phyloP scores from a whole-genome alignment of 2,329 filamentous ascomycete genomes.

The Penicillium sclerotiorum region DNA sequence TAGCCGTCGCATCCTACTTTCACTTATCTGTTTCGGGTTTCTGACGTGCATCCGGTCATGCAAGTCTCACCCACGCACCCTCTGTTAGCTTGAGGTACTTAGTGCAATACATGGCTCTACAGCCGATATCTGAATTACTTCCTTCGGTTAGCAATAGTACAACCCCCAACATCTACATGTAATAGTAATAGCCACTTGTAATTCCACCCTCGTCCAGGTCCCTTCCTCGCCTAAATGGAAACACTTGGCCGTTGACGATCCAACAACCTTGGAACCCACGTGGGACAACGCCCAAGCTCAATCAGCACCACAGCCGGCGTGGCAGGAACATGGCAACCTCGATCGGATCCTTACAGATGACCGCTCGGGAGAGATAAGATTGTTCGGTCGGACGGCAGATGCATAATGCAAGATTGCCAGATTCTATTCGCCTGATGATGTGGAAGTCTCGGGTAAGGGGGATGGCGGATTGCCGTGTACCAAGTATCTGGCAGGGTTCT shows the following conservation, averaged over 20 bases:
- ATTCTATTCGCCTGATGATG: background rate
- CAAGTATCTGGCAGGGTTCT: background rate
- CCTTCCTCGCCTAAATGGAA: background rate
- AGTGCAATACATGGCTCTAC: constrained; percentile 22
- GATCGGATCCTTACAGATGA: background rate
- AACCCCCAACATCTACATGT: background rate
- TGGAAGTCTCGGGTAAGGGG: background rate
- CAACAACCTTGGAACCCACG: constrained; percentile 1
- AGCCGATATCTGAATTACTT: background rate
- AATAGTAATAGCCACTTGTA: background rate
- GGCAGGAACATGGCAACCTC: background rate
- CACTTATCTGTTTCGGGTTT: constrained; percentile 11
- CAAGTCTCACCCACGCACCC: constrained; percentile 10
- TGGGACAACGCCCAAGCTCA: background rate
- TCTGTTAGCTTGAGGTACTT: constrained; percentile 5
- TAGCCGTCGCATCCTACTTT: constrained; percentile 1
- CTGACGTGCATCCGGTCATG: constrained; percentile 29
- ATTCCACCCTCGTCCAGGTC: background rate
- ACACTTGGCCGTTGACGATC: too few species aligned
- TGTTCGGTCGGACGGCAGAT: constrained; percentile 12
- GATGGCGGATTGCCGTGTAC: background rate
- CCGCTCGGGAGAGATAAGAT: constrained; percentile 4
- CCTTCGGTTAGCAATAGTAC: background rate
- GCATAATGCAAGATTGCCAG: constrained; percentile 10
- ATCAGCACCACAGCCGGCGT: background rate